Evolutionary conservation across 345 rosid genomes (phyloP), one percentile per base, ranked within the genome.

Genomic region (Populus simonii): DNA sequence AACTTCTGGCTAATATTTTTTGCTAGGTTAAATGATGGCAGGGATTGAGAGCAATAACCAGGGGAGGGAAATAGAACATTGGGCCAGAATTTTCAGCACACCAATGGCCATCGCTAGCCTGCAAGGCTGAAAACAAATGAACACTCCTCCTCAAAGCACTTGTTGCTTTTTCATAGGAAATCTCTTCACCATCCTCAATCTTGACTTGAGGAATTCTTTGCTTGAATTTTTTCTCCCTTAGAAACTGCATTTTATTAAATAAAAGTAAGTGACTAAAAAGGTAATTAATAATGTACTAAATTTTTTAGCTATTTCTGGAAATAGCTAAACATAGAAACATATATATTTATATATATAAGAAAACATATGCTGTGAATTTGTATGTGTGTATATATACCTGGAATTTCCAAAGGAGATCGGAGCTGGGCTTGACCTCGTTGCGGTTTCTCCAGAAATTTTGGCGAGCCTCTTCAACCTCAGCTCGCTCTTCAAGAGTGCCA

Each of bases 21-120:
- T 45, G 51, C 51, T 13, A 4, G 16, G 17, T 45, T 4, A 45
- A 45, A 45, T 45, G 51, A 45, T 45, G 1, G 5, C 51, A 13
- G 51, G n/a, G 27, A 11, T 6, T 17, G 35, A 12, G 33, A 51
- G 66, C 1, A 25, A 16, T 8, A 8, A 78, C 80, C 80, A 78
- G 2, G 9, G 80, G 80, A 22, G 76, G 66, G 23, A 78, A 15
- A 38, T 38, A 78, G 71, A 78, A 78, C 53, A 78, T 22, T 0
- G 76, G 80, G 9, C 80, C 80, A 33, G 76, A 11, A 65, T 71
- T 71, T 72, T 78, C 80, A 33, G 71, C 76, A 51, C 36, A 25
- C 79, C 79, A 76, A 57, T 76, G 79, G 74, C 79, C 79, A 59
- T 76, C 79, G 18, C 41, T 68, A 1, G 79, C 79, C 35, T 76